Evolutionary conservation across 306 rosid species (phyloP).

Genomic region (Abrus precatorius): DNA sequence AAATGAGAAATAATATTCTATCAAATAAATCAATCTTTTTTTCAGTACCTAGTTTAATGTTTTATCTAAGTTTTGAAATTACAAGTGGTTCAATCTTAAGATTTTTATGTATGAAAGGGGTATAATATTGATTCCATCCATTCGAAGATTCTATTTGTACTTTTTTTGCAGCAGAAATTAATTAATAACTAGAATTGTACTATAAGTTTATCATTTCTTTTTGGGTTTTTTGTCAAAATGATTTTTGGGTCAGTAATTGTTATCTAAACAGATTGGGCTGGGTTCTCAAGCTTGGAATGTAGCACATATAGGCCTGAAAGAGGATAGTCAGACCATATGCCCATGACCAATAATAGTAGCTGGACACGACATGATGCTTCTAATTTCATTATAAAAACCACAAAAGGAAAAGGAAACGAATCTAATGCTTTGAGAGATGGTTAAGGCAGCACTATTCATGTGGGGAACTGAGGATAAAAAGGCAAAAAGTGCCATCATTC

Average conservation of each 20-base stretch:
- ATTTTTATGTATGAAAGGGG: background rate
- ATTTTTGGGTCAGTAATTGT: background rate
- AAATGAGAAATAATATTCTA: too few relatives aligned
- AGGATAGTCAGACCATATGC: background rate
- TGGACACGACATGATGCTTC: background rate
- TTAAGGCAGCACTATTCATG: slow-evolving; percentile 49
- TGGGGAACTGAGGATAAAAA: slow-evolving; percentile 59
- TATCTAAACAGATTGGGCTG: background rate
- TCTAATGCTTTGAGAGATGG: slow-evolving; percentile 42
- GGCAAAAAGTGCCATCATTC: slow-evolving; percentile 52
- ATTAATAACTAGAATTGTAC: too few relatives aligned
- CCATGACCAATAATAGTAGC: background rate
- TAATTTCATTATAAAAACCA: background rate
- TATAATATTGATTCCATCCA: background rate
- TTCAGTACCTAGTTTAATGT: too few relatives aligned
- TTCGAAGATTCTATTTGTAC: background rate
- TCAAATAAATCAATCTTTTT: too few relatives aligned
- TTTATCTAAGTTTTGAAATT: too few relatives aligned
- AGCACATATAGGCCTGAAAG: background rate
- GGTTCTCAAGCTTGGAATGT: background rate
- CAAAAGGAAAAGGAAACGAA: background rate
- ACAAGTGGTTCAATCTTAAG: too few relatives aligned
- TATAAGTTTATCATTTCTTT: background rate
- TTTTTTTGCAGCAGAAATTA: background rate
- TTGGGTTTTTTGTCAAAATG: too few relatives aligned